Evolutionary conservation across 805 yeast species (phyloP), one percentile per base, ranked within the genome.

Genomic region (Candida adriatica): DNA sequence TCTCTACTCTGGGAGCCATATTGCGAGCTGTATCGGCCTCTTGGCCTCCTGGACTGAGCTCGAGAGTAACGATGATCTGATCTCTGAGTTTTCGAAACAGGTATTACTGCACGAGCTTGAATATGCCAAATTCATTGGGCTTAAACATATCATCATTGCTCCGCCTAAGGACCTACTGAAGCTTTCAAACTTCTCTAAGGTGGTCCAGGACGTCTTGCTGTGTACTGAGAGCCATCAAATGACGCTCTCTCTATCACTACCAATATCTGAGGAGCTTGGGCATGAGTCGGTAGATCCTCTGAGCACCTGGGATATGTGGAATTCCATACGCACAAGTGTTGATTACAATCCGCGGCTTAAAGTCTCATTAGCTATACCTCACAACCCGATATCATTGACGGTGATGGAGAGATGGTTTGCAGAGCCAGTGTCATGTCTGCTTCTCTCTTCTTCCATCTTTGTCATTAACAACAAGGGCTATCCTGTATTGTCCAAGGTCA

Each of bases 241-340:
- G 3, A 37, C 42, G 31, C 57, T 65, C 8, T 67, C 77, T 2
- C 63, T 66, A 3, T 68, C 80, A 19, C 33, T 65, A 45, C 69
- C 74, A 6, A 56, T 70, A 11, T 69, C 64, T 37, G 76, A 71
- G 35, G 75, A 70, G 29, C 42, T 46, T 4, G 29, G 27, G 5
- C 18, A 31, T 15, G 24, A 31, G 1, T 45, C 57, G 4, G 48
- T 49, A 21, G 42, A 42, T 13, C 42, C 40, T 2, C 52, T 79
- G 19, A 73, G 79, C 3, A 75, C 81, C 2, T 80, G 88, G 88
- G 83, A 77, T 33, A 66, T 76, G 43, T 80, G 88, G 88, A 74
- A 79, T 42, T 64, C 80, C 1, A 68, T 80, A 3, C 58, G 86
- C 16, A 60, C 65, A 5, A 56, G 69, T 22, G 73, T 79, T 43